Percentiles rank a stretch among this genome's conserved stretches.
These are phyloP conservation scores for Penicillium capsulatum DNA, from an alignment of 2,329 filamentous ascomycete species.

Conservation along the genomic window DNA sequence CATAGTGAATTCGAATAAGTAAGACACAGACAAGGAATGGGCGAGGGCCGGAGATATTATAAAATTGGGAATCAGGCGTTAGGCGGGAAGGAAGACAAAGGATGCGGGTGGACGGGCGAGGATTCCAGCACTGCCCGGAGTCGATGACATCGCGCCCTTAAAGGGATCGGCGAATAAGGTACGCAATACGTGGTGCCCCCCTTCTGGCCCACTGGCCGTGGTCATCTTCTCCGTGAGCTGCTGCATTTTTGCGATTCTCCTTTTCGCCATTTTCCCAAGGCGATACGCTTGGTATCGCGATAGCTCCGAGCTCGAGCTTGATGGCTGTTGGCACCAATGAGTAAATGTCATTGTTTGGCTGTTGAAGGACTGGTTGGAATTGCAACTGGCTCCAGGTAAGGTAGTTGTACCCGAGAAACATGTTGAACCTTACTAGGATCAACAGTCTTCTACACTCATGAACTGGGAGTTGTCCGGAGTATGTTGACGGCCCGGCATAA, in stretches of 20 bases:
- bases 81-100: not conserved
- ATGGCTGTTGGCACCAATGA: not conserved
- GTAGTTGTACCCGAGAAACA: not conserved
- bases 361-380: no score
- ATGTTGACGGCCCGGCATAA: no score
- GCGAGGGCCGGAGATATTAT: constrained; percentile 1
- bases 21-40: no score
- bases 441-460: no score
- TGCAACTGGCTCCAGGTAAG: constrained; percentile 2
- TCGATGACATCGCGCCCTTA: constrained; percentile 35
- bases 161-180: constrained; percentile 47
- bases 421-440: no score
- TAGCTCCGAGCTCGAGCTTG: no score
- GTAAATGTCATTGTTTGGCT: constrained; percentile 2
- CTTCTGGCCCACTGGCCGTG: constrained; percentile 21
- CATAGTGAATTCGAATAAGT: constrained; percentile 39
- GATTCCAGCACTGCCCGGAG: constrained; percentile 26
- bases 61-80: constrained; percentile 40
- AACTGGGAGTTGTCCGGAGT: no score
- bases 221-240: no score
- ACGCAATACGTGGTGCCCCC: constrained; percentile 48
- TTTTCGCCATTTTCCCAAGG: no score
- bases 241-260: no score
- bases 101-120: constrained; percentile 15
- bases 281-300: no score